Percentiles rank a stretch among this genome's conserved stretches.
Evolutionary conservation across 495 filamentous ascomycete genomes (phyloP).

Genomic region (Aspergillus asperescens): DNA sequence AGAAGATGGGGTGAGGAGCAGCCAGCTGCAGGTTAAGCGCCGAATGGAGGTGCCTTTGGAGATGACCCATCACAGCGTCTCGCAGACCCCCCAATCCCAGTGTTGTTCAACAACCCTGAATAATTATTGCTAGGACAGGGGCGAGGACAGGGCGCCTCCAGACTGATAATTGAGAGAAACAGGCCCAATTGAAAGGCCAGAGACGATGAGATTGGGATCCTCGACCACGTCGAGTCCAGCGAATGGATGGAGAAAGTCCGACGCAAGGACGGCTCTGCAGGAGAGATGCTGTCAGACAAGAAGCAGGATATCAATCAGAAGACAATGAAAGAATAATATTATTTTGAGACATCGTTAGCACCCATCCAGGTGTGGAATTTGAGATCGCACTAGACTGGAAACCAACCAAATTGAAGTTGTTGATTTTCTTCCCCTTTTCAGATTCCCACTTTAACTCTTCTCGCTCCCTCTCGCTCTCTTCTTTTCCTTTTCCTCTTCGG

Average conservation of each 20-base stretch:
- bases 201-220: slow-evolving; percentile 6
- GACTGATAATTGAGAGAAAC: slow-evolving; percentile 6
- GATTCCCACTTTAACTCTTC: slow-evolving; percentile 12
- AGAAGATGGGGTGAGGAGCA: not conserved
- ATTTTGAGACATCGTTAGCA: slow-evolving; percentile 2
- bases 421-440: slow-evolving; percentile 21
- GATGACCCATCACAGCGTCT: slow-evolving; percentile 9
- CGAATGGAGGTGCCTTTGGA: not conserved
- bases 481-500: slow-evolving; percentile 5
- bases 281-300: slow-evolving; percentile 4
- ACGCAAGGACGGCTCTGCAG: slow-evolving; percentile 2
- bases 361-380: slow-evolving; percentile 1
- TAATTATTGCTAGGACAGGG: slow-evolving; percentile 5
- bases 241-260: not conserved
- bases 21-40: slow-evolving; percentile 1
- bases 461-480: slow-evolving; percentile 6
- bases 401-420: not conserved
- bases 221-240: not conserved
- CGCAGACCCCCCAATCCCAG: not conserved
- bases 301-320: not conserved
- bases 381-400: slow-evolving; percentile 14
- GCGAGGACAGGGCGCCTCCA: not conserved
- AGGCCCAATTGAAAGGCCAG: not conserved
- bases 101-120: not conserved
- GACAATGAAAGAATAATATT: not conserved